Conservation (phyloP, 139 green algal species). For the Zygnema circumcarinatum region DNA sequence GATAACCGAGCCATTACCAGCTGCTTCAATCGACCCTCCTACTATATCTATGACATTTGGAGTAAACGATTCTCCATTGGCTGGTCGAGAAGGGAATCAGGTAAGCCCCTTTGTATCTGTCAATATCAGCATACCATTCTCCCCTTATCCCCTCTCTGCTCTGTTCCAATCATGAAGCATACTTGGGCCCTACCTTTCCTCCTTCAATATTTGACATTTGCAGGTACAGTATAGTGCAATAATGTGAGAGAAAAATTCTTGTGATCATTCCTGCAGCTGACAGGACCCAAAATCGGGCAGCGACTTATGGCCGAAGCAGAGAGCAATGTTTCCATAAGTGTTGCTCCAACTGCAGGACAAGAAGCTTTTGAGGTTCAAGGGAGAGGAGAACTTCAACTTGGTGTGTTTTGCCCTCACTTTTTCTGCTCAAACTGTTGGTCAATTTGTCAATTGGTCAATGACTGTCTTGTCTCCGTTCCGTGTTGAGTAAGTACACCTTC, state of each 20-base stretch:
- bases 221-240: too few relatives aligned
- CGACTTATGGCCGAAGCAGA: conserved; percentile 81
- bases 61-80: conserved; percentile 85
- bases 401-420: too few relatives aligned
- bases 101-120: conserved; percentile 10
- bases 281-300: conserved; percentile 81
- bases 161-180: too few relatives aligned
- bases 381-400: conserved; percentile 90
- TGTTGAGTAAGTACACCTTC: too few relatives aligned
- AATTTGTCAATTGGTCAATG: too few relatives aligned
- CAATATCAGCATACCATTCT: conserved; percentile 4
- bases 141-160: too few relatives aligned
- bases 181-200: too few relatives aligned
- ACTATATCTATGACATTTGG: conserved; percentile 88
- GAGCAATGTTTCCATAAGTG: conserved; percentile 77
- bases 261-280: conserved; percentile 65
- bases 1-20: conserved; percentile 64
- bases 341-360: conserved; percentile 49
- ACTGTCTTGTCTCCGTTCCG: too few relatives aligned
- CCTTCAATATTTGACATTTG: too few relatives aligned
- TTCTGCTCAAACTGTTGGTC: too few relatives aligned
- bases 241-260: too few relatives aligned
- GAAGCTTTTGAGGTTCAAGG: conserved; percentile 80
- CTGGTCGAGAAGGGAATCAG: conserved; percentile 65
- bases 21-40: conserved; percentile 84